Percentiles rank a stretch among this genome's conserved stretches.
Conservation (phyloP, 495 filamentous ascomycete species). For the Aspergillus ostianus region DNA sequence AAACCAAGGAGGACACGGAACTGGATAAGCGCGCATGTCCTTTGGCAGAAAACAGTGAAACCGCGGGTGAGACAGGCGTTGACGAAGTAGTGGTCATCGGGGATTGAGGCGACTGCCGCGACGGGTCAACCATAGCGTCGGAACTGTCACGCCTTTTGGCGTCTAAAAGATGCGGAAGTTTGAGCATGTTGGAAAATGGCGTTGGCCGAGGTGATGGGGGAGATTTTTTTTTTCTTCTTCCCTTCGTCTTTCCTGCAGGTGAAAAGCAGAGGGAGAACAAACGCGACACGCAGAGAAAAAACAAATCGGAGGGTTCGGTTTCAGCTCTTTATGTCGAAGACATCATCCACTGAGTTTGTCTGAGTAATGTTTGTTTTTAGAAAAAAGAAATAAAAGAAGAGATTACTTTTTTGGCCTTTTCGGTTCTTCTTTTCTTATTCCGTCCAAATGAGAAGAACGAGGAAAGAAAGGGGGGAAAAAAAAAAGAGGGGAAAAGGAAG, state of each 20-base stretch:
- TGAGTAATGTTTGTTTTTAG: constrained; percentile 6
- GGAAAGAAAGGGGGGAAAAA: neutral
- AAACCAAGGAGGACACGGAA: constrained; percentile 60
- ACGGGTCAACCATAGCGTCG: constrained; percentile 25
- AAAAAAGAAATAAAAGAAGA: constrained; percentile 7
- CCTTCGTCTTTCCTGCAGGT: constrained; percentile 13
- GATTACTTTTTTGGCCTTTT: constrained; percentile 1
- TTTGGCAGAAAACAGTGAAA: constrained; percentile 42
- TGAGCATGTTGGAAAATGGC: constrained; percentile 23
- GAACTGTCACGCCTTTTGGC: constrained; percentile 28
- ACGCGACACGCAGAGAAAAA: constrained; percentile 14
- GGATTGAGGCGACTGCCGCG: constrained; percentile 27
- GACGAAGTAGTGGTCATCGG: constrained; percentile 38
- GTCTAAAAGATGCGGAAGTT: constrained; percentile 28
- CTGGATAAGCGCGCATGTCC: constrained; percentile 50
- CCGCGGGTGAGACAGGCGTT: constrained; percentile 43
- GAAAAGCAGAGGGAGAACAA: constrained; percentile 9
- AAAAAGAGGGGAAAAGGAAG: neutral
- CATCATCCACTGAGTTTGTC: constrained; percentile 8
- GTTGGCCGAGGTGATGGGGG: neutral
- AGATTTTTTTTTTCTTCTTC: constrained; percentile 19
- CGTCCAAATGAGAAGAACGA: neutral
- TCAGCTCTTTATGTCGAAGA: constrained; percentile 1
- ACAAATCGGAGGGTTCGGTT: neutral
- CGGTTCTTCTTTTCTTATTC: neutral